Percentiles rank a stretch among this genome's conserved stretches.
These are phyloP conservation scores for Elongisporangium anandrum DNA, from an alignment of 352 stramenopile species.

Conservation along the genomic window DNA sequence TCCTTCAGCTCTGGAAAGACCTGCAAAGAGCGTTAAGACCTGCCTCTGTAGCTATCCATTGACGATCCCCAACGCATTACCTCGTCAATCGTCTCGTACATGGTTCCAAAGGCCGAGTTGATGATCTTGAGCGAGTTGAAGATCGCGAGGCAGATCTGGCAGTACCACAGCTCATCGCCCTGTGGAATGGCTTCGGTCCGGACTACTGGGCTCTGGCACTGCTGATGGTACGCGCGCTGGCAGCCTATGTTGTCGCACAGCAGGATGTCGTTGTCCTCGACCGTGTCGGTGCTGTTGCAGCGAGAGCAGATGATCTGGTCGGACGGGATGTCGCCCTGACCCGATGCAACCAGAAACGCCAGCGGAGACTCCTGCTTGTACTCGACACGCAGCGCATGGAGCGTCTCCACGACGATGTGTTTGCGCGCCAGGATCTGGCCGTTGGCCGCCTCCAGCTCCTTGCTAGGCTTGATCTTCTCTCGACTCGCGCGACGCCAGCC, in stretches of 20 bases:
- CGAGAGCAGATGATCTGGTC: conserved; percentile 78
- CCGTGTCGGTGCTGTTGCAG: conserved; percentile 58
- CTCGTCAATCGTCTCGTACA: conserved; percentile 50
- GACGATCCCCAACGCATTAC: conserved; percentile 9
- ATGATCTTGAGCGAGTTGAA: conserved; percentile 80
- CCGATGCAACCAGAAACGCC: conserved; percentile 20
- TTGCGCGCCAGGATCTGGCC: conserved; percentile 57
- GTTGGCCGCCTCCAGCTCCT: conserved; percentile 50
- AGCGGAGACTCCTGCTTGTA: conserved; percentile 55
- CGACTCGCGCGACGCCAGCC: conserved; percentile 72
- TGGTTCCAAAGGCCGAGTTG: conserved; percentile 74
- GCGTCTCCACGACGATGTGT: conserved; percentile 34
- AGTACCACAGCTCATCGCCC: conserved; percentile 77
- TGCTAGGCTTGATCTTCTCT: conserved; percentile 80
- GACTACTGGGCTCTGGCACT: conserved; percentile 61
- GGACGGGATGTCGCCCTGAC: background rate
- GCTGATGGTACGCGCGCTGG: conserved; percentile 76
- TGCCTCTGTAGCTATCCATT: background rate
- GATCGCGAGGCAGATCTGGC: conserved; percentile 62
- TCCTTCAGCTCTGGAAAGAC: conserved; percentile 44
- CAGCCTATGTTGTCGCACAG: conserved; percentile 75
- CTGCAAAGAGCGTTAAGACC: conserved; percentile 2
- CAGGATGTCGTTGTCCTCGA: conserved; percentile 78
- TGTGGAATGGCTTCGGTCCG: conserved; percentile 54
- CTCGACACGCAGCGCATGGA: conserved; percentile 37